Percentiles rank a stretch among this genome's conserved stretches.
These are phyloP conservation scores for Hemisphaericaspora lyxosophila DNA, from an alignment of 1,139 yeast species.

Conservation along the genomic window DNA sequence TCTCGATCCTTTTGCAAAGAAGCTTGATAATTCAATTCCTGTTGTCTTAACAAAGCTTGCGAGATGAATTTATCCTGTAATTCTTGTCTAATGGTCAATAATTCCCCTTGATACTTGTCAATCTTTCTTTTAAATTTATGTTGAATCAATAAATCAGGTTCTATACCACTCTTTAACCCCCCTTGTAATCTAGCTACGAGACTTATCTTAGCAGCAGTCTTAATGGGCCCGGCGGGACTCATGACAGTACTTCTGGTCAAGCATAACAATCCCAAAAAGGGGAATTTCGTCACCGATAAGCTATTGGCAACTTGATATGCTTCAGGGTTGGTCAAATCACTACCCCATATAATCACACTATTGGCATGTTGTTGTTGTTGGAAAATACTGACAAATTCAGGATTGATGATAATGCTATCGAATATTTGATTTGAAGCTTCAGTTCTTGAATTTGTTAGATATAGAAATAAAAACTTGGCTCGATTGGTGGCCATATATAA, in stretches of 20 bases:
- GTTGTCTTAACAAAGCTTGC: constrained; percentile 66
- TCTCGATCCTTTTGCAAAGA: constrained; percentile 60
- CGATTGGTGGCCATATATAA: constrained; percentile 64
- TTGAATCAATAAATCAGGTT: constrained; percentile 26
- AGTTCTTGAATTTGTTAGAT: constrained; percentile 72
- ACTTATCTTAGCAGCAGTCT: constrained; percentile 55
- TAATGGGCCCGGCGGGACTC: constrained; percentile 59
- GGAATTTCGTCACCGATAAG: constrained; percentile 71
- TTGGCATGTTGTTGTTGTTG: constrained; percentile 26
- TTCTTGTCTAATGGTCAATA: constrained; percentile 58
- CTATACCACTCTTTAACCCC: constrained; percentile 34
- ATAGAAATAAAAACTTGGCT: constrained; percentile 69
- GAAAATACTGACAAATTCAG: constrained; percentile 52
- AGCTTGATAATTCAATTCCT: constrained; percentile 73
- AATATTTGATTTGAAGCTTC: constrained; percentile 60
- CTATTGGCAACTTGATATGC: constrained; percentile 82
- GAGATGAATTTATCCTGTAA: constrained; percentile 59
- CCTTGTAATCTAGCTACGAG: constrained; percentile 72
- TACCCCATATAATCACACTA: constrained; percentile 78
- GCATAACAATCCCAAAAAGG: constrained; percentile 71
- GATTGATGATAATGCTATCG: constrained; percentile 54
- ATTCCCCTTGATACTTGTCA: constrained; percentile 60
- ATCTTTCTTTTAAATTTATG: constrained; percentile 43
- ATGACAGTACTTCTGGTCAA: constrained; percentile 55
- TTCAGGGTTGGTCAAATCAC: constrained; percentile 77